phyloP scores from a whole-genome alignment of 495 filamentous ascomycete genomes.

The Lepraria neglecta region DNA sequence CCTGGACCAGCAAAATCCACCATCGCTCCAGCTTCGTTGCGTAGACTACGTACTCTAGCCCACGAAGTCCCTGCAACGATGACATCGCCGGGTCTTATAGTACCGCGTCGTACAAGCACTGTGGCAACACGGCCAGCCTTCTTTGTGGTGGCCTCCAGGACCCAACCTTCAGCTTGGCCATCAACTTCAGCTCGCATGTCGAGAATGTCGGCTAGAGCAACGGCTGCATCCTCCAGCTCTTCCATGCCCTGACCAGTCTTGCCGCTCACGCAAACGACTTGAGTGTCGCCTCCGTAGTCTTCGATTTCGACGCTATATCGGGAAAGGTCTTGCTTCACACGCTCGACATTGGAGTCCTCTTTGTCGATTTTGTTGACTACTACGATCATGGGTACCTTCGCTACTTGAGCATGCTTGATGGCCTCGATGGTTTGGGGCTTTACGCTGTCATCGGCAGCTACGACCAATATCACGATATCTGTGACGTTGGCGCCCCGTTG shows the following conservation, averaged over 20 bases:
- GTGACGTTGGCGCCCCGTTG: slow-evolving; percentile 93
- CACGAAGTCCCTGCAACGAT: slow-evolving; percentile 84
- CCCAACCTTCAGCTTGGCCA: slow-evolving; percentile 83
- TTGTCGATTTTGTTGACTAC: slow-evolving; percentile 99
- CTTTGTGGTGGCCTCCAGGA: slow-evolving; percentile 89
- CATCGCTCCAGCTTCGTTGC: slow-evolving; percentile 74
- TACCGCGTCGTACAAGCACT: slow-evolving; percentile 80
- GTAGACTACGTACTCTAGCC: slow-evolving; percentile 72
- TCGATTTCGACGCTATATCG: slow-evolving; percentile 85
- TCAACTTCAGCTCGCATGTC: slow-evolving; percentile 77
- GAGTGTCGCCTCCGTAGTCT: slow-evolving; percentile 90
- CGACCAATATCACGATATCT: slow-evolving; percentile 92
- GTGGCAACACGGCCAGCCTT: slow-evolving; percentile 81
- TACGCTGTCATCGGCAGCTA: slow-evolving; percentile 95
- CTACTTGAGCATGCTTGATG: slow-evolving; percentile 85
- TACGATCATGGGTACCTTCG: slow-evolving; percentile 91
- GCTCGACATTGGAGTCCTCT: slow-evolving; percentile 66
- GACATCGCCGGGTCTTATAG: slow-evolving; percentile 70
- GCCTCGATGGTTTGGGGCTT: slow-evolving; percentile 97
- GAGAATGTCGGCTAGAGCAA: slow-evolving; percentile 77
- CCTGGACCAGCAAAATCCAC: slow-evolving; percentile 76
- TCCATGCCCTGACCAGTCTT: slow-evolving; percentile 91
- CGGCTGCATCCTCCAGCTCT: slow-evolving; percentile 82
- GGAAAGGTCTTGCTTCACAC: slow-evolving; percentile 81
- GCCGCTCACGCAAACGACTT: slow-evolving; percentile 82